Evolutionary conservation across 345 rosid genomes (phyloP), one percentile per base, ranked within the genome.

Genomic region (Jatropha curcas): DNA sequence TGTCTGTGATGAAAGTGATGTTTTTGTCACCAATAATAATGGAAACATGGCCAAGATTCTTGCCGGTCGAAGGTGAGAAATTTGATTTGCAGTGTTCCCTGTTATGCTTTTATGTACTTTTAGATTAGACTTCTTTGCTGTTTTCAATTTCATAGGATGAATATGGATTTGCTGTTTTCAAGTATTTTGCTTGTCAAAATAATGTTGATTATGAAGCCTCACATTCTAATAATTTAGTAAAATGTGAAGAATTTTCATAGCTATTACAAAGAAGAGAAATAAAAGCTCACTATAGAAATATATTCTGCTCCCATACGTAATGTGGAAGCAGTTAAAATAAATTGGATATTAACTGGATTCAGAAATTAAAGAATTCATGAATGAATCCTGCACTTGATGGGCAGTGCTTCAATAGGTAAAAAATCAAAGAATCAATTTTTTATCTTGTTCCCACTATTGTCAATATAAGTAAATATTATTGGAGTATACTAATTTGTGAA

Each of bases 1-100:
- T 43, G 97, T 85, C 68, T 91, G 91, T 66, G 98, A 96, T 35
- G 93, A 93, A 76, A 96, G 99, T 60, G 98, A 96, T 24, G 98
- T 93, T 71, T 96, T 93, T 75, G 87, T 91, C 83, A 89, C 99
- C 33, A 96, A 93, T 58, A 96, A 96, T 69, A 96, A 96, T 56
- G 99, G 98, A 79, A 96, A 96, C 65, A 96, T 96, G 99, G 99
- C 98, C 76, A 96, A 92, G 86, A 91, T 91, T 81, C 98, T 96
- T 71, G 95, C 99, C 10, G 99, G 99, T 67, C 80, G 93, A 87
- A 96, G 99, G 99, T 96, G 76, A 88, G 87, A 68, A 27, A 68
- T 19, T 51, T 60, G 63, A 25, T 74, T 52, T 41, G 45, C 67
- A 52, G 56, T 25, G 67, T 58, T 48, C 60, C 3, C 16, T 41